Evolutionary conservation across 306 rosid genomes (phyloP).

Genomic region (Hylodesmum podocarpum): DNA sequence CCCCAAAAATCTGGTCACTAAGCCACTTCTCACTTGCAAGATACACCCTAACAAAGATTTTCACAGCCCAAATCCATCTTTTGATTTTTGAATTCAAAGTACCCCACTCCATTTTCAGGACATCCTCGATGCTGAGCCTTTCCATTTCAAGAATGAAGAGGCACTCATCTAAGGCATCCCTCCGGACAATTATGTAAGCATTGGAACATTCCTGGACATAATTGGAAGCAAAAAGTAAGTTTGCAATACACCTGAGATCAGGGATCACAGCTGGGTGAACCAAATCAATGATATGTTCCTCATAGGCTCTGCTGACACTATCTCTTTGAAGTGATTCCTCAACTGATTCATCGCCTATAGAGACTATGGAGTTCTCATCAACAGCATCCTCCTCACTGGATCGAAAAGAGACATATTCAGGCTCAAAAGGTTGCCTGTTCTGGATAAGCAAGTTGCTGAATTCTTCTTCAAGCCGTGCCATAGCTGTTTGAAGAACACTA

Average conservation of each 20-base stretch:
- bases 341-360: constrained; percentile 69
- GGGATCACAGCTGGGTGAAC: constrained; percentile 63
- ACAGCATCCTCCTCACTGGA: constrained; percentile 61
- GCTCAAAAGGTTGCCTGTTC: constrained; percentile 75
- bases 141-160: constrained; percentile 76
- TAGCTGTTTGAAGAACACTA: constrained; percentile 83
- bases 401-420: constrained; percentile 70
- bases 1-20: constrained; percentile 72
- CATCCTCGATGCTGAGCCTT: constrained; percentile 84
- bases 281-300: constrained; percentile 66
- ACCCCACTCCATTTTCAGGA: constrained; percentile 74
- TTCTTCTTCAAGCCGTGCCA: constrained; percentile 86
- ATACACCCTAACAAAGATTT: constrained; percentile 80
- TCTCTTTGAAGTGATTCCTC: constrained; percentile 65
- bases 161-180: constrained; percentile 86
- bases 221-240: constrained; percentile 65
- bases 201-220: constrained; percentile 76
- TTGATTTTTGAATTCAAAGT: constrained; percentile 72
- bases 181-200: constrained; percentile 61
- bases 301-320: constrained; percentile 58
- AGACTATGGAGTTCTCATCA: constrained; percentile 67
- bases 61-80: constrained; percentile 82
- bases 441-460: constrained; percentile 65
- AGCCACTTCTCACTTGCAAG: constrained; percentile 86
- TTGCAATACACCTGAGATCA: constrained; percentile 65